Evolutionary conservation across 2,329 filamentous ascomycete genomes (phyloP).

Genomic region (Aotearoamyces nothofagi): DNA sequence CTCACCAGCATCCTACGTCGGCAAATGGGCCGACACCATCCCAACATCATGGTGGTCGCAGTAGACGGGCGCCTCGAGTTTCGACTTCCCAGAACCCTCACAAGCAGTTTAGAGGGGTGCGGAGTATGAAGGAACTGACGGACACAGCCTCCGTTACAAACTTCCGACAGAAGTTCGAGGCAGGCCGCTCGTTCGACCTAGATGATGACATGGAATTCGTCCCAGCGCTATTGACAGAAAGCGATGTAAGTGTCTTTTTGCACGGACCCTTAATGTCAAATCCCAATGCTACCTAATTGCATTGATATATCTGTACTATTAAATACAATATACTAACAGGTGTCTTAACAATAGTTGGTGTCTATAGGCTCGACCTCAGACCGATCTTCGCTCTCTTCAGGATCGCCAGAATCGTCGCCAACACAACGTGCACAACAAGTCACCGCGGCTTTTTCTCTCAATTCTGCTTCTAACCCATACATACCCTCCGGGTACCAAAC

Average conservation of each 20-base stretch:
- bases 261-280: no score
- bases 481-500: slow-evolving; percentile 50
- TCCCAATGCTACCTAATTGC: no score
- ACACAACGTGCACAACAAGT: slow-evolving; percentile 75
- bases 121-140: slow-evolving; percentile 72
- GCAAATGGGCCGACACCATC: slow-evolving; percentile 28
- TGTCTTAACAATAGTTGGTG: slow-evolving; percentile 45
- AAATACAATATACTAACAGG: no score
- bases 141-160: slow-evolving; percentile 62
- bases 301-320: no score
- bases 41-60: slow-evolving; percentile 71
- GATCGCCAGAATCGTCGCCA: slow-evolving; percentile 82
- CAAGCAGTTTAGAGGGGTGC: slow-evolving; percentile 73
- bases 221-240: slow-evolving; percentile 81
- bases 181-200: slow-evolving; percentile 83
- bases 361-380: slow-evolving; percentile 90
- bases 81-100: slow-evolving; percentile 70
- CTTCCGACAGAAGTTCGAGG: slow-evolving; percentile 81
- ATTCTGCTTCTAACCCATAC: slow-evolving; percentile 50
- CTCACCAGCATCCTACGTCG: slow-evolving; percentile 41
- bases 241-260: slow-evolving; percentile 53
- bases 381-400: slow-evolving; percentile 86
- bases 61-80: slow-evolving; percentile 68
- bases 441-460: slow-evolving; percentile 60
- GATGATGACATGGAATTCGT: slow-evolving; percentile 96